These are phyloP conservation scores for Tympanopsis confertula DNA, from an alignment of 2,329 filamentous ascomycete genomes.

Conservation along the genomic window DNA sequence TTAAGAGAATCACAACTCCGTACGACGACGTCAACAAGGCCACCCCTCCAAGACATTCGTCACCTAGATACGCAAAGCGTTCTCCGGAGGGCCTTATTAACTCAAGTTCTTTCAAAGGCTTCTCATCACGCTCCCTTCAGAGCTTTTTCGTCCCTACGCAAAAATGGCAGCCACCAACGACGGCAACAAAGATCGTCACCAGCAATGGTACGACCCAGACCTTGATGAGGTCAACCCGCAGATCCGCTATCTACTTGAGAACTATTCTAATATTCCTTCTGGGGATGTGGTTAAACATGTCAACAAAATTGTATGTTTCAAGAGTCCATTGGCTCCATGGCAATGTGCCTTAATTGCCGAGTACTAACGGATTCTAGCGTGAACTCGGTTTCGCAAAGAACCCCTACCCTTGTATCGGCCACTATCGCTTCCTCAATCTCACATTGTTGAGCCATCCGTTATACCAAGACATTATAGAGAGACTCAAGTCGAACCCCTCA, in stretches of 20 bases:
- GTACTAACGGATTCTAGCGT: conserved; percentile 4
- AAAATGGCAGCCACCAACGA: conserved; percentile 8
- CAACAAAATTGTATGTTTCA: conserved; percentile 8
- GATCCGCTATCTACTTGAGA: conserved; percentile 8
- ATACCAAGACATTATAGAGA: too few relatives aligned
- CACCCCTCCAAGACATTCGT: too few relatives aligned
- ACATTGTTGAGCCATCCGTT: conserved; percentile 7
- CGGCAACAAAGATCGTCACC: conserved; percentile 5
- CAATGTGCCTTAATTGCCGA: too few relatives aligned
- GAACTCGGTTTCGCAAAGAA: conserved; percentile 6
- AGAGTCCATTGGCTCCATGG: too few relatives aligned
- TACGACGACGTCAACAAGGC: too few relatives aligned
- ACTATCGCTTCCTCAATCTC: conserved; percentile 8
- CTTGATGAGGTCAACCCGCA: conserved; percentile 8
- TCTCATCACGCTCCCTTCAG: too few relatives aligned
- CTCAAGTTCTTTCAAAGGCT: too few relatives aligned
- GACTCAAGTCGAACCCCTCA: too few relatives aligned
- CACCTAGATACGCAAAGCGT: too few relatives aligned
- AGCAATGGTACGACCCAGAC: conserved; percentile 8
- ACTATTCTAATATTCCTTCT: conserved; percentile 8
- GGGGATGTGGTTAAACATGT: conserved; percentile 8
- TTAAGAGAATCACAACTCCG: too few relatives aligned
- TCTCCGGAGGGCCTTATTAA: too few relatives aligned
- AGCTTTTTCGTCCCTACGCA: too few relatives aligned
- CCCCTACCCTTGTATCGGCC: conserved; percentile 9